Evolutionary conservation across 495 filamentous ascomycete species (phyloP), one percentile per base, ranked within the genome.

Genomic region (Elasticomyces elasticus): DNA sequence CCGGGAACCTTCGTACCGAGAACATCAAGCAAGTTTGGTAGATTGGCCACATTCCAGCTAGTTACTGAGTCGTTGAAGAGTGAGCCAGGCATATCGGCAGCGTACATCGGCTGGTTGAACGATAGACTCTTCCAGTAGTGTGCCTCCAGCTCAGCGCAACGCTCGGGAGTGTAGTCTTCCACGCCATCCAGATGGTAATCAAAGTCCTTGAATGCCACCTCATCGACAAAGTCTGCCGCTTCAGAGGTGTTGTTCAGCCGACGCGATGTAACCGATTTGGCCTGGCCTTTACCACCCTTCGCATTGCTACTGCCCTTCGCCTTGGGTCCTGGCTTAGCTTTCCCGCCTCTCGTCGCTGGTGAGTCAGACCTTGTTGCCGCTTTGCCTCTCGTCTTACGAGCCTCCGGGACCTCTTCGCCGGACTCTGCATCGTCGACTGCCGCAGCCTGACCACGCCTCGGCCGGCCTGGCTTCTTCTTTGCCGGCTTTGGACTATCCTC

Each of bases 41-140:
- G 77, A 65, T 94, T 91, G 52, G 91, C 89, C 10, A 98, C 82
- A 64, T 98, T 97, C 92, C 92, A 98, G 20, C 71, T 74, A 19
- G 82, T 81, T n/a, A 81, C 86, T 3, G 77, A 75, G 17, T 96
- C 89, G 59, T 92, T 85, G 62, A 98, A 98, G n/a, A 98, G 76
- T 2, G 89, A 94, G 23, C 92, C 92, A 33, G 87, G 86, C 78
- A 98, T 91, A 71, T 98, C 92, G 9, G 94, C 92, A 28, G 94
- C 92, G 61, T 98, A 98, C 69, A 98, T 77, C 0, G 92, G 92
- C 44, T 86, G 86, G 56, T 88, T 94, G 70, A 87, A 97, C 46
- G 89, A 96, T 51, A 98, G 75, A 1, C 85, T 91, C 71, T 89
- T 94, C 92, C 92, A 98, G 67, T 98, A 98, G 49, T 81, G 81